Base-by-base conservation (phyloP, 768 basidiomycete species). In the Tricholoma bakamatsutake region DNA sequence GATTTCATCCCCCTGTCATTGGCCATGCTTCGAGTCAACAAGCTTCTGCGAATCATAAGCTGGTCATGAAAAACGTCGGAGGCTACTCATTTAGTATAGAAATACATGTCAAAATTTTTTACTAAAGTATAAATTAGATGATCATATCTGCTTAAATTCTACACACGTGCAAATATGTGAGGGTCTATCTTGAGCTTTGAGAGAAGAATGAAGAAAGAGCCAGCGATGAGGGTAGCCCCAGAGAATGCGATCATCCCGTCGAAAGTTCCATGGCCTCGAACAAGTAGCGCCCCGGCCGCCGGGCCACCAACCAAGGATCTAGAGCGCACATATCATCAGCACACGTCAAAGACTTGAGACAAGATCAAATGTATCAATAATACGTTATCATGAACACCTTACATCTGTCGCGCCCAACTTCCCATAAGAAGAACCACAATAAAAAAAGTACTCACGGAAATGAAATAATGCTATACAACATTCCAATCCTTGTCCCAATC, bases 261-360 rank as follows among this genome's bases (percentile, higher is more conserved):
- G 57, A 74, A 79, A 0, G 70, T 69, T 8, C 80, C 83, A 34
- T 77, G 69, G 37, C 71, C 67, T 31, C 56, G 66, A 21, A 73
- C 68, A 18, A 88, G 70, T 30, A 89, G 70, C 9, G 76, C 77
- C 0, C 87, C 87, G 11, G 82, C 86, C 11, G 76, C 74, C 2
- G 87, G 87, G 1, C 81, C 82, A 9, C 87, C 85, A 28, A 83
- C 67, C 18, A 88, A 72, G 1, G 86, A 77, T 27, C 87, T 88
- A 48, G n/a, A 51, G 45, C 48, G 11, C 12, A 17, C 9, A 43
- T 17, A 13, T 21, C 42, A 24, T 43, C 11, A 43, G 21, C 21
- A 43, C 7, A 11, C 21, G 18, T 21, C 40, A 24, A 24, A 10
- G 4, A 21, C 3, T 11, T 11, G 11, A n/a, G 15, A 24, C 21